Conservation (phyloP, 495 filamentous ascomycete genomes). For the Lasiosphaeria ovina region DNA sequence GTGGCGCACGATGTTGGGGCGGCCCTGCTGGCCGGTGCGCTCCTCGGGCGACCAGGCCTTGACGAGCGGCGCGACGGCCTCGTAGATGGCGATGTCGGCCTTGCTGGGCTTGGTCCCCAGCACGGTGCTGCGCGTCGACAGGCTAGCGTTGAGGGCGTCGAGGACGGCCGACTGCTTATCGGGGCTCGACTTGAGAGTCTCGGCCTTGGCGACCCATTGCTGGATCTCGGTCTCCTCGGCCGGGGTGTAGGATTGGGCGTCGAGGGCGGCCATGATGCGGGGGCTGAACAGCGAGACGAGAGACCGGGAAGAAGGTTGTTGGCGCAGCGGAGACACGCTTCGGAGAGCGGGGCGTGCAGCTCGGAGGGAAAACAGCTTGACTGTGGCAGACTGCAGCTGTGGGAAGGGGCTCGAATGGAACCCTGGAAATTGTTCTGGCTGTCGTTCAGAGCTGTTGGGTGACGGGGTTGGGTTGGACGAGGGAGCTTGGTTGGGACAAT, state of each 20-base stretch:
- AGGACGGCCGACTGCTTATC: conserved; percentile 59
- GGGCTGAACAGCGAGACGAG: conserved; percentile 21
- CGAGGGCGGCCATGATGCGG: conserved; percentile 61
- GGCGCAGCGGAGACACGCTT: conserved; percentile 36
- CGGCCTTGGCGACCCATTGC: conserved; percentile 77
- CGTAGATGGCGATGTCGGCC: conserved; percentile 85
- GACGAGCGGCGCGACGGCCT: conserved; percentile 74
- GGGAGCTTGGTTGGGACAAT: conserved; percentile 8
- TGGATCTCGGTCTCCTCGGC: conserved; percentile 80
- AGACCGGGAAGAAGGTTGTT: conserved; percentile 16
- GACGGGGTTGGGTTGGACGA: conserved; percentile 1
- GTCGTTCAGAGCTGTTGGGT: not conserved
- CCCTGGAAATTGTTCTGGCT: not conserved
- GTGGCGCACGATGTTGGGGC: conserved; percentile 86
- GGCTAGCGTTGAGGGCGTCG: conserved; percentile 75
- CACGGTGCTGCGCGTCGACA: conserved; percentile 83
- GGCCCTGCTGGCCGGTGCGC: conserved; percentile 85
- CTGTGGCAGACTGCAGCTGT: conserved; percentile 18
- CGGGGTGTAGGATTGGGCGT: conserved; percentile 64
- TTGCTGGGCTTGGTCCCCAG: conserved; percentile 87
- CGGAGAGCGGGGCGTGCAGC: conserved; percentile 43
- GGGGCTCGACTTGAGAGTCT: conserved; percentile 57
- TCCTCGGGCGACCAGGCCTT: conserved; percentile 80
- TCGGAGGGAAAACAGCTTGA: conserved; percentile 50
- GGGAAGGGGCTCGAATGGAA: not conserved